Evolutionary conservation across 2,329 filamentous ascomycete genomes (phyloP).

Genomic region (Diaporthe australafricana): DNA sequence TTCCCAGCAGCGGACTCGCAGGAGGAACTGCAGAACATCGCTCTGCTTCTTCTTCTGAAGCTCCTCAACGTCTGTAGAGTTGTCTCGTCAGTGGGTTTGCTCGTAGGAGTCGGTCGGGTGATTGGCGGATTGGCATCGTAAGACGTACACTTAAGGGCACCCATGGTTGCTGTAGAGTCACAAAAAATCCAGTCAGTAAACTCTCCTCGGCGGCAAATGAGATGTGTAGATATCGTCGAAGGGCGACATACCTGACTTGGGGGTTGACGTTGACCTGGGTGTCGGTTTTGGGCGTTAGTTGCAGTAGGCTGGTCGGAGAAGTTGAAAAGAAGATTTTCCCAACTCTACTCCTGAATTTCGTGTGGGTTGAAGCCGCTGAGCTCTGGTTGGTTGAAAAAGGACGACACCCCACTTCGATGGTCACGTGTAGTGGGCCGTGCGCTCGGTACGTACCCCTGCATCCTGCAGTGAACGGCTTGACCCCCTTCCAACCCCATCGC

Average conservation of each 20-base stretch:
- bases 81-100: slow-evolving; percentile 28
- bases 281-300: slow-evolving; percentile 16
- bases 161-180: slow-evolving; percentile 78
- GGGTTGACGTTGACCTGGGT: slow-evolving; percentile 35
- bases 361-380: slow-evolving; percentile 17
- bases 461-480: background rate
- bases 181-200: slow-evolving; percentile 41
- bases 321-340: slow-evolving; percentile 30
- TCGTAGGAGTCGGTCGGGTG: slow-evolving; percentile 27
- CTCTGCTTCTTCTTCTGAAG: slow-evolving; percentile 99
- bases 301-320: slow-evolving; percentile 5
- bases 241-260: slow-evolving; percentile 33
- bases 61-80: slow-evolving; percentile 84
- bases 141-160: slow-evolving; percentile 87
- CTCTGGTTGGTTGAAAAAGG: background rate
- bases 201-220: slow-evolving; percentile 3
- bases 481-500: background rate
- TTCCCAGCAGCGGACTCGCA: slow-evolving; percentile 99
- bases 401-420: background rate
- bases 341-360: slow-evolving; percentile 32
- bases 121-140: slow-evolving; percentile 7
- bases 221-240: slow-evolving; percentile 1
- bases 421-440: slow-evolving; percentile 13
- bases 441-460: background rate
- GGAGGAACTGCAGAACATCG: slow-evolving; percentile 99